These are phyloP conservation scores for Backusella sp. DNA, from an alignment of 192 early-diverging fungal genomes.

Conservation along the genomic window DNA sequence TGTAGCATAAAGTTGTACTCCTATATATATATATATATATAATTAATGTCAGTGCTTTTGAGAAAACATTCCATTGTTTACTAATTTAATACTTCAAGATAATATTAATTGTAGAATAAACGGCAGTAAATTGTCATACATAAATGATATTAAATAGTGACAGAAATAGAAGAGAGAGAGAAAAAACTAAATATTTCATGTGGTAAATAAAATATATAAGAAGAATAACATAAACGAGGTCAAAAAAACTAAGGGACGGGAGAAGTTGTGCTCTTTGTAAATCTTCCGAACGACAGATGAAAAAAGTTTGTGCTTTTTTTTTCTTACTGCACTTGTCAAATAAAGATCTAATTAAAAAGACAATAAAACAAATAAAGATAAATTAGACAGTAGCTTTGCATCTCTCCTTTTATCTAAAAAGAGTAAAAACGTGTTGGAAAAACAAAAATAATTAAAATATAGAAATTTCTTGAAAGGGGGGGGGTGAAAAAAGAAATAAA, in stretches of 20 bases:
- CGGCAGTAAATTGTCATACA: not conserved
- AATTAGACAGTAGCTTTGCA: not conserved
- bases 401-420: not conserved
- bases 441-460: constrained; percentile 5
- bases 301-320: not conserved
- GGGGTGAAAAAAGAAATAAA: not conserved
- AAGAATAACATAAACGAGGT: not conserved
- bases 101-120: not conserved
- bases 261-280: not conserved
- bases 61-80: not conserved
- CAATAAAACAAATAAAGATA: constrained; percentile 1
- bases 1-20: not conserved
- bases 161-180: not conserved
- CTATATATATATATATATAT: not conserved
- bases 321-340: not conserved
- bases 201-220: not conserved
- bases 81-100: not conserved
- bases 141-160: not conserved
- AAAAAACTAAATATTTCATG: not conserved
- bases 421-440: not conserved
- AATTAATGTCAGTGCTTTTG: constrained; percentile 1
- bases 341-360: not conserved
- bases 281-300: not conserved
- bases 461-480: not conserved
- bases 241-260: not conserved